Evolutionary conservation across 441 rosid genomes (phyloP), one percentile per base, ranked within the genome.

Genomic region (Aleurites moluccanus): DNA sequence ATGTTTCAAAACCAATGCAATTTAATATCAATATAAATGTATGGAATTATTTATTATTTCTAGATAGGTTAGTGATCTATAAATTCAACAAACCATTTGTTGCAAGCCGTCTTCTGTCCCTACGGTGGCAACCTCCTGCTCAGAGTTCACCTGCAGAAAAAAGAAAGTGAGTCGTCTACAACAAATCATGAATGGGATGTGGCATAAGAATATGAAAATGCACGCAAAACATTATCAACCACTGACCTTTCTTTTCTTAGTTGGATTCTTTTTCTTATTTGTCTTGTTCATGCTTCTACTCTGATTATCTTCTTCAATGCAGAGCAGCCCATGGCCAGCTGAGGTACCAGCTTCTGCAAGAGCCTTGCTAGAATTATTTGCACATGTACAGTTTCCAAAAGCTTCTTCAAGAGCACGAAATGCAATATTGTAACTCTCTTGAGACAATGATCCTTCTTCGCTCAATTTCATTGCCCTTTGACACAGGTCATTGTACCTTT

Each of bases 401-500:
- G 91, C 87, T 82, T 90, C 93, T 79, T 90, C 98, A 50, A 91
- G 78, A 63, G 93, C 88, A 75, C 84, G 88, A 57, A 80, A 81
- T 5, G 89, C 93, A 68, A 91, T 75, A 78, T 64, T 80, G 83
- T 89, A 90, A 82, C 92, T 85, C 79, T 93, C 98, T 79, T 88
- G 97, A 79, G 95, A 93, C 69, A 82, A 67, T 27, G 98, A 93
- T 68, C 86, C 97, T 80, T 93, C 98, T 78, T 93, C 98, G 74
- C 80, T 82, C 80, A 93, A 81, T 85, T 81, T 90, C 82, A 90
- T 66, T 13, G 90, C 95, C 73, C 88, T 77, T 76, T 85, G 90
- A 80, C 93, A 90, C 81, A 93, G 78, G 73, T 86, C 88, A 69
- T 90, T 90, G 74, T 90, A 91, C 69, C 98, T 85, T 71, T 90